phyloP scores from a whole-genome alignment of 2,329 filamentous ascomycete genomes.

The Mycosphaerella sp. region DNA sequence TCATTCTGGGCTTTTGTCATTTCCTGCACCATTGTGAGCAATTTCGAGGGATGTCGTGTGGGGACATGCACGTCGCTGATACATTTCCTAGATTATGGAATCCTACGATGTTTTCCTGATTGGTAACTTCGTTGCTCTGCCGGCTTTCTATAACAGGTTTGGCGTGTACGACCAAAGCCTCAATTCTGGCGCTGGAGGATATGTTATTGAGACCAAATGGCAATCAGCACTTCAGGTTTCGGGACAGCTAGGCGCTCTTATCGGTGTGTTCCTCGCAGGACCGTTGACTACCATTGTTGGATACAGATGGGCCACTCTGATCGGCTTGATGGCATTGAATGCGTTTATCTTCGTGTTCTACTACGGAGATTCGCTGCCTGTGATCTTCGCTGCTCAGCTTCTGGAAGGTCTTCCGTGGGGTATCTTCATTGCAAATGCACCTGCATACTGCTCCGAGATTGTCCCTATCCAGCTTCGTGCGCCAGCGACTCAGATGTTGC shows the following conservation, averaged over 20 bases:
- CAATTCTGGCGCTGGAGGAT: slow-evolving; percentile 20
- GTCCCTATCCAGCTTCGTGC: slow-evolving; percentile 54
- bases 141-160: slow-evolving; percentile 35
- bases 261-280: slow-evolving; percentile 55
- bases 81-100: slow-evolving; percentile 55
- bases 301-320: slow-evolving; percentile 55
- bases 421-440: slow-evolving; percentile 60
- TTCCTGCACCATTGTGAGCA: slow-evolving; percentile 51
- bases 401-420: slow-evolving; percentile 61
- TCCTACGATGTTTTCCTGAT: slow-evolving; percentile 59
- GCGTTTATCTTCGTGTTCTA: slow-evolving; percentile 56
- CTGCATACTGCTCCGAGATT: slow-evolving; percentile 58
- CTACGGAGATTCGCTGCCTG: slow-evolving; percentile 45
- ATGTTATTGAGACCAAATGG: slow-evolving; percentile 50
- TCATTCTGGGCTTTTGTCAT: slow-evolving; percentile 52
- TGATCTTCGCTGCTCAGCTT: slow-evolving; percentile 50
- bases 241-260: slow-evolving; percentile 54
- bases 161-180: slow-evolving; percentile 36
- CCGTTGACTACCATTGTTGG: slow-evolving; percentile 55
- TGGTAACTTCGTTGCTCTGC: slow-evolving; percentile 52
- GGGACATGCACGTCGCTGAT: slow-evolving; percentile 19
- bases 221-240: slow-evolving; percentile 52
- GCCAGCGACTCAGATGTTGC: slow-evolving; percentile 56
- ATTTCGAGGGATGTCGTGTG: not conserved
- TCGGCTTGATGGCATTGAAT: slow-evolving; percentile 52